Base-by-base conservation (phyloP, 192 early-diverging fungal species). In the Linnemannia elongata region DNA sequence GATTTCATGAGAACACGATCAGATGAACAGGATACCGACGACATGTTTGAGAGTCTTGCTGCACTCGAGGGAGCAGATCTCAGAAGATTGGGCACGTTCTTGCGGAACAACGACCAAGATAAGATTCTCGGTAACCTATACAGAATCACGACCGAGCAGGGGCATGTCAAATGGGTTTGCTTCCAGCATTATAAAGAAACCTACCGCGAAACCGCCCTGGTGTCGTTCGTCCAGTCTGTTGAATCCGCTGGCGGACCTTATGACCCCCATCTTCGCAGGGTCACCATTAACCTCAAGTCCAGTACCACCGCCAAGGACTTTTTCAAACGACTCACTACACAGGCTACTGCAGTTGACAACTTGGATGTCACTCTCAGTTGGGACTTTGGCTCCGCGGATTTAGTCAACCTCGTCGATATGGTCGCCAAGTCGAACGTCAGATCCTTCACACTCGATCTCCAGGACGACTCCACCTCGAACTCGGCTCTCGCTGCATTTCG, bases 131-230 rank as follows among this genome's bases (percentile, higher is more conserved):
- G 63, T 7, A 45, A 78, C 38, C 44, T 57, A 6, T 69, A 44
- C 76, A 47, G 66, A 22, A 70, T 52, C 42, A 27, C 49, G 3
- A 77, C 63, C 15, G 76, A 77, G 2, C 6, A 3, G 15, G 76
- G 76, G 6, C 55, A 77, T 45, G 63, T 77, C 63, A 77, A 77
- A 33, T 77, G 76, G 76, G 76, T 77, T 1, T 77, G 76, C 27
- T 22, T 69, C 30, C 68, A 78, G 3, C 76, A 78, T 27, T 78
- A 69, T 24, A 66, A 33, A 2, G 3, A 20, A 47, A 38, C 6
- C 18, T 78, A 78, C 38, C 36, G 69, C 22, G 68, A 52, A n/a
- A 78, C 35, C 18, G 44, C 57, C 30, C 18, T 27, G 30, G 24
- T 33, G 33, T 39, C 66, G 30, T 78, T 78, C 35, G 18, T 18